phyloP scores from a whole-genome alignment of 352 stramenopile species.

The Elongisporangium senticosum region DNA sequence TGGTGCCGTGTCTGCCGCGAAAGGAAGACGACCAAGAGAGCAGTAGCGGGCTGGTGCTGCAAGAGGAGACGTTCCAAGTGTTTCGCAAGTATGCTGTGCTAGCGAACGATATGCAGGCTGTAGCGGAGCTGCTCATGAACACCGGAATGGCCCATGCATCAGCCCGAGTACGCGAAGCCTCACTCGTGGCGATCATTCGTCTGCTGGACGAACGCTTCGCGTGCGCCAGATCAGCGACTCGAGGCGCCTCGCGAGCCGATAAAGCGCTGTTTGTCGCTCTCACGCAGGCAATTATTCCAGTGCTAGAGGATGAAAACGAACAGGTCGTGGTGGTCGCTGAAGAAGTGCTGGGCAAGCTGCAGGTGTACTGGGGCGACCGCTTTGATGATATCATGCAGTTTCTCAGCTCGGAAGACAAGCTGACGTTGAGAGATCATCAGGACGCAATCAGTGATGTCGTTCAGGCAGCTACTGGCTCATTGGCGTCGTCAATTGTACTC shows the following conservation, averaged over 20 bases:
- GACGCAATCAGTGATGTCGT: slow-evolving; percentile 13
- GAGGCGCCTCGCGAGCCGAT: slow-evolving; percentile 26
- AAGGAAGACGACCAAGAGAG: slow-evolving; percentile 8
- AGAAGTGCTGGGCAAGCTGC: slow-evolving; percentile 56
- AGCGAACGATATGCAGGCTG: slow-evolving; percentile 53
- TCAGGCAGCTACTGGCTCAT: not conserved
- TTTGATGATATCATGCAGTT: slow-evolving; percentile 46
- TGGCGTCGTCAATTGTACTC: slow-evolving; percentile 3
- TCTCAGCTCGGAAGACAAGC: slow-evolving; percentile 61
- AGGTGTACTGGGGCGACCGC: slow-evolving; percentile 40
- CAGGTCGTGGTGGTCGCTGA: slow-evolving; percentile 57
- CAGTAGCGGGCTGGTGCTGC: slow-evolving; percentile 11
- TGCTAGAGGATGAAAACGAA: slow-evolving; percentile 53
- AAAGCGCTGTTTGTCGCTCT: slow-evolving; percentile 47
- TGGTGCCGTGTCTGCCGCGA: slow-evolving; percentile 37
- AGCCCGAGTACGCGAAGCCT: slow-evolving; percentile 39
- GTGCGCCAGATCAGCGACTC: slow-evolving; percentile 2
- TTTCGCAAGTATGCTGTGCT: slow-evolving; percentile 59
- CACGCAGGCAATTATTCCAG: slow-evolving; percentile 50
- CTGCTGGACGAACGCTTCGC: slow-evolving; percentile 37
- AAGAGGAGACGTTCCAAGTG: slow-evolving; percentile 56
- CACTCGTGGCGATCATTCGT: slow-evolving; percentile 34
- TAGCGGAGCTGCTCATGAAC: slow-evolving; percentile 58
- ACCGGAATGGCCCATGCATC: slow-evolving; percentile 38
- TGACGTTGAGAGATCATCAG: slow-evolving; percentile 40